Evolutionary conservation across 768 basidiomycete genomes (phyloP).

Genomic region (Kwoniella dejecticola): DNA sequence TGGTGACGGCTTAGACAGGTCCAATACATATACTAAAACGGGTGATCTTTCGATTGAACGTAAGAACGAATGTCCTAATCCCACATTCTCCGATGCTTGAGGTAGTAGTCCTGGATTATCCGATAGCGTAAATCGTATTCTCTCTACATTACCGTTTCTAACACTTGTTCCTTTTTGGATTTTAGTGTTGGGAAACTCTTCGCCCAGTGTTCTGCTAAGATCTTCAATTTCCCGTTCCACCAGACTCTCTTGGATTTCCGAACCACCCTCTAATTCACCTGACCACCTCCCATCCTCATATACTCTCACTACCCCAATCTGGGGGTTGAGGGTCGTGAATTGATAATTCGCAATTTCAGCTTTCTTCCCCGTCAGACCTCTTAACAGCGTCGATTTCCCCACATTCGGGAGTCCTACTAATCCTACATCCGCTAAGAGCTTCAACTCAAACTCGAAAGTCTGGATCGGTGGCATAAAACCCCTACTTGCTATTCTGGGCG

Average conservation of each 20-base stretch:
- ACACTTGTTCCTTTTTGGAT: constrained; percentile 17
- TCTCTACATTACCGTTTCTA: constrained; percentile 58
- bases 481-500: constrained; percentile 70
- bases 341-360: constrained; percentile 87
- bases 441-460: constrained; percentile 85
- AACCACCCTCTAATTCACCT: constrained; percentile 44
- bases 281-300: constrained; percentile 72
- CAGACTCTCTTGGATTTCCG: constrained; percentile 47
- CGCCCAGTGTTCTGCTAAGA: constrained; percentile 27
- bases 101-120: constrained; percentile 94
- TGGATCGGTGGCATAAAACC: constrained; percentile 56
- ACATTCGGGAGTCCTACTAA: constrained; percentile 96
- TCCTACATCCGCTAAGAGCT: constrained; percentile 90
- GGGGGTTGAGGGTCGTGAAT: constrained; percentile 93
- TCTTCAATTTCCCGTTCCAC: constrained; percentile 45
- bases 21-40: constrained; percentile 88
- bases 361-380: constrained; percentile 81
- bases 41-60: constrained; percentile 89
- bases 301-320: constrained; percentile 85
- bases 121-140: constrained; percentile 88
- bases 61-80: constrained; percentile 90
- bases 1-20: constrained; percentile 72
- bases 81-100: constrained; percentile 81
- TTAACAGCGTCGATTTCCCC: constrained; percentile 81
- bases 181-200: constrained; percentile 26